phyloP scores from a whole-genome alignment of 2,329 filamentous ascomycete species.

The Aspergillus intermedius region DNA sequence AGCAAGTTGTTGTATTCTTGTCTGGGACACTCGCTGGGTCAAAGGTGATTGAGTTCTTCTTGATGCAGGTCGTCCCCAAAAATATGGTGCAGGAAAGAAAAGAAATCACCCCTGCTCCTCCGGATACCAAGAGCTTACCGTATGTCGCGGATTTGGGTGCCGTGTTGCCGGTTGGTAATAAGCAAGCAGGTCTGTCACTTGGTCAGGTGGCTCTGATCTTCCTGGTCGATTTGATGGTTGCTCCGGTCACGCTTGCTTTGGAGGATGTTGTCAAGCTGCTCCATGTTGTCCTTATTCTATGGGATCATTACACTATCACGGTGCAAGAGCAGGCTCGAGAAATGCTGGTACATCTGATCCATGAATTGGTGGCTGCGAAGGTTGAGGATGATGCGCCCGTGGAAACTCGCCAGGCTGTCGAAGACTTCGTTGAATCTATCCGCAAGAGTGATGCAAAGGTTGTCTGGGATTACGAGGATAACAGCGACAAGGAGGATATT shows the following conservation, averaged over 20 bases:
- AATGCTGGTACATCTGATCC: slow-evolving; percentile 95
- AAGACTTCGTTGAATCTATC: slow-evolving; percentile 80
- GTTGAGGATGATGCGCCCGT: slow-evolving; percentile 64
- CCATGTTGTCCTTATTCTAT: slow-evolving; percentile 86
- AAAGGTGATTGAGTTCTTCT: slow-evolving; percentile 88
- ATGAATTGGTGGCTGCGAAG: slow-evolving; percentile 80
- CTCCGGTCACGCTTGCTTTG: slow-evolving; percentile 70
- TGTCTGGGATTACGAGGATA: slow-evolving; percentile 92
- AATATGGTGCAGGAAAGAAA: slow-evolving; percentile 95
- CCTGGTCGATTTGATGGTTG: slow-evolving; percentile 91
- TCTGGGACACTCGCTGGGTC: slow-evolving; percentile 78
- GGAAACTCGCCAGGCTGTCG: slow-evolving; percentile 67
- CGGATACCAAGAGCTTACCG: slow-evolving; percentile 68
- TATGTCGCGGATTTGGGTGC: slow-evolving; percentile 82
- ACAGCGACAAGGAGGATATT: slow-evolving; percentile 68
- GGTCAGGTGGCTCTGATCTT: slow-evolving; percentile 90
- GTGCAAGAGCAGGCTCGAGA: slow-evolving; percentile 96
- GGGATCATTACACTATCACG: slow-evolving; percentile 93
- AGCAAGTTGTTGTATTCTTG: slow-evolving; percentile 94
- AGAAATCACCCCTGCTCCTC: slow-evolving; percentile 54
- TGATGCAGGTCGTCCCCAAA: slow-evolving; percentile 85
- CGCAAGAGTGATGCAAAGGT: slow-evolving; percentile 77
- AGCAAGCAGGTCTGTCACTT: slow-evolving; percentile 82
- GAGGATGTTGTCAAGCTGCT: slow-evolving; percentile 80
- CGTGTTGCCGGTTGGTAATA: slow-evolving; percentile 78